Conservation (phyloP, 2,329 filamentous ascomycete genomes). For the Penicillium sp. region DNA sequence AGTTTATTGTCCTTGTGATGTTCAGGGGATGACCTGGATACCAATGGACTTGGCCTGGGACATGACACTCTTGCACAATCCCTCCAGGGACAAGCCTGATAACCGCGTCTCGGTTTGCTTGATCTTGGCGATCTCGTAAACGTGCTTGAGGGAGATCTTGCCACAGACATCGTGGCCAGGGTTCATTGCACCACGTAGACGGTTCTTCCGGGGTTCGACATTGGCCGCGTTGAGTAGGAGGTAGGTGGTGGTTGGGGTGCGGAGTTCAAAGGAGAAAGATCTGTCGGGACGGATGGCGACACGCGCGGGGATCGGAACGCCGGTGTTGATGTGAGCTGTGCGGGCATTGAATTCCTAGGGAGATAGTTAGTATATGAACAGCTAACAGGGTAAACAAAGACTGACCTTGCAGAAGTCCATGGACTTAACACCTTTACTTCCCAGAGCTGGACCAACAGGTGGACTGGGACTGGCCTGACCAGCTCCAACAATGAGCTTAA, state of each 20-base stretch:
- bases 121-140: constrained; percentile 97
- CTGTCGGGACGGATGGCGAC: constrained; percentile 91
- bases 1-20: neutral
- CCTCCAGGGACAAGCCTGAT: constrained; percentile 68
- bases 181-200: constrained; percentile 69
- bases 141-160: constrained; percentile 84
- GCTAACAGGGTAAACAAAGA: neutral
- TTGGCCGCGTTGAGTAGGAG: constrained; percentile 81
- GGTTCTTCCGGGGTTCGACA: constrained; percentile 68
- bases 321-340: constrained; percentile 76
- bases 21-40: constrained; percentile 64
- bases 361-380: neutral
- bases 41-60: constrained; percentile 74
- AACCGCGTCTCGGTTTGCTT: constrained; percentile 77
- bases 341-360: constrained; percentile 91
- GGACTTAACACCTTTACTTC: constrained; percentile 96
- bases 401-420: constrained; percentile 99
- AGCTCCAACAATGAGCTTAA: constrained; percentile 96
- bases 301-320: constrained; percentile 84
- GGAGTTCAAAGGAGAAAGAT: constrained; percentile 87
- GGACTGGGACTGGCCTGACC: constrained; percentile 93
- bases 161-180: constrained; percentile 78
- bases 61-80: constrained; percentile 71
- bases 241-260: constrained; percentile 91
- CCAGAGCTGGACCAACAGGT: constrained; percentile 91